Evolutionary conservation across 2,329 filamentous ascomycete species (phyloP), one percentile per base, ranked within the genome.

Genomic region (Knoxdaviesia proteae): DNA sequence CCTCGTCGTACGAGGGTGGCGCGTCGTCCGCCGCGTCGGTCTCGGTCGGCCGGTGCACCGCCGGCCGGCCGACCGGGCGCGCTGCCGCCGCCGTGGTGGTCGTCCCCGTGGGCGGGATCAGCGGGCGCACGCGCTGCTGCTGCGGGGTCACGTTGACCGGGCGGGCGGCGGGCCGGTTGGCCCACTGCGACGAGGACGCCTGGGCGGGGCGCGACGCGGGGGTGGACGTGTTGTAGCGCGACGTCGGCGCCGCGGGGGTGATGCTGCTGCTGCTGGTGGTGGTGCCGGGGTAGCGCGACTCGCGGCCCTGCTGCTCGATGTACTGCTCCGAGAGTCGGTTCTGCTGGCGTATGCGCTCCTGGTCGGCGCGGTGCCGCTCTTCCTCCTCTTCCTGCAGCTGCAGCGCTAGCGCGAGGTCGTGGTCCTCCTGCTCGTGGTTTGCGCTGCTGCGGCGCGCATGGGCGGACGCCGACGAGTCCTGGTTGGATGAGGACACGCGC

Each of bases 331-430:
- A 81, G 1, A 83, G 63, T 45, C 74, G 63, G 43, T 74, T 75
- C 55, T 86, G 77, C 7, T 67, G 64, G 6, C 77, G 68, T 1
- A 77, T 70, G 7, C 71, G 73, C 45, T 75, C 68, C 40, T 75
- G 69, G 41, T 74, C 68, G 6, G 54, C 50, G n/a, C 72, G 70
- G 48, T 86, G 74, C 9, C 76, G 71, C 52, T 84, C 77, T 48
- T 94, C 84, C 57, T 96, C 88, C 55, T 94, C 86, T 53, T 96
- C 90, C 56, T 96, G 88, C 1, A 94, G 69, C 54, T 96, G 90
- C 6, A 98, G 66, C 0, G 88, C 87, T 3, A 96, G 68, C 0
- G 90, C 90, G 32, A 94, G 61, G 47, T 90, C 83, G 46, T 87
- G 76, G 52, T 94, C 87, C 59, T 94, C 75, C 63, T 92, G 70